Base-by-base conservation (phyloP, 306 rosid genomes). In the Rubus idaeus region DNA sequence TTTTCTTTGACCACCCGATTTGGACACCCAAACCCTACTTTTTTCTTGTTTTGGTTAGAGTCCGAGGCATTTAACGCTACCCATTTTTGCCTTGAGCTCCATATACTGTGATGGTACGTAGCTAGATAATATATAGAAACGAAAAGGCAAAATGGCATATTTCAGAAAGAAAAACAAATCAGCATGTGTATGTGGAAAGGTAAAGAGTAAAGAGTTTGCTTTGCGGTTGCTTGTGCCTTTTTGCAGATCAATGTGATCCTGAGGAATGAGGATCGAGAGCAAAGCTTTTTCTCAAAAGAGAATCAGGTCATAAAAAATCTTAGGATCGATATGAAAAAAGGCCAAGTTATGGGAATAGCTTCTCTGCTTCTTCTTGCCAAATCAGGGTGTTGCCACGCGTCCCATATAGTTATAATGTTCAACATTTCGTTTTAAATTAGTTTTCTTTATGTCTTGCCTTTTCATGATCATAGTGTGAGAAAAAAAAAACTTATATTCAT, bases 351-450 rank as follows among this genome's bases (percentile, higher is more conserved):
- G 41, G 46, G 46, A 79, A 83, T 75, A 55, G 75, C 68, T 80
- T 56, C 42, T 8, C 17, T 40, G 13, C 20, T 14, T 14, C 79
- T 62, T 39, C 70, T 75, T 65, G 72, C 73, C 51, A 61, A 72
- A 74, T 65, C 65, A 77, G 93, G 94, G 91, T 72, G 69, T 79
- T 82, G 93, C 84, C 98, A 89, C 86, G 87, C 78, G 91, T 91
- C 62, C 83, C 39, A 69, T 74, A 60, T 70, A 30, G 10, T 73
- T 14, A 13, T 14, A 18, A 10, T 11, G 52, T 12, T 71, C 18
- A 57, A 57, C 37, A 55, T 68, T 23, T 39, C 6, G 11, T 50
- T 16, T 17, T n/a, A 2, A 1, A 20, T 35, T 44, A 21, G 16
- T 30, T 14, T 18, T 9, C 12, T 61, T 14, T 80, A 6, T 56